Percentiles rank a stretch among this genome's conserved stretches.
These are phyloP conservation scores for Rhodomyrtus psidioides DNA, from an alignment of 441 rosid genomes.

Conservation along the genomic window DNA sequence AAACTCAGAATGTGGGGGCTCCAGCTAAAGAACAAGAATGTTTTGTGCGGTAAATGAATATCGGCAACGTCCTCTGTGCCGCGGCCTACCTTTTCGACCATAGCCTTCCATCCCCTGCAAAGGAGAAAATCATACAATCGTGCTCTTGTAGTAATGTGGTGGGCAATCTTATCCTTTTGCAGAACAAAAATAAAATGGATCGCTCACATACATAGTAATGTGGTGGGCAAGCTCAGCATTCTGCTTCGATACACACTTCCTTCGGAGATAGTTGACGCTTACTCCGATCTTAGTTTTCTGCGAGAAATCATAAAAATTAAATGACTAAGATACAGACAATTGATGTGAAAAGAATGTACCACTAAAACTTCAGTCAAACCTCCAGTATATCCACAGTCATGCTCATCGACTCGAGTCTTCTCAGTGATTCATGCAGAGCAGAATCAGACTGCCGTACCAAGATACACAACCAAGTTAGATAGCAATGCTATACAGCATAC, in stretches of 20 bases:
- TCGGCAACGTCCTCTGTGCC: not conserved
- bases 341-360: not conserved
- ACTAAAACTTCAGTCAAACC: not conserved
- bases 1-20: not conserved
- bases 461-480: not conserved
- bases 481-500: not conserved
- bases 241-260: not conserved
- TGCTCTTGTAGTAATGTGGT: no score
- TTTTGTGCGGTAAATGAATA: not conserved
- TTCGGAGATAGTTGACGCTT: not conserved
- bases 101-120: not conserved
- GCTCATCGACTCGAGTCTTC: not conserved
- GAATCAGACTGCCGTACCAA: not conserved
- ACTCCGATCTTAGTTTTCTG: not conserved
- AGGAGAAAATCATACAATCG: not conserved
- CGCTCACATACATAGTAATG: not conserved
- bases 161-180: not conserved
- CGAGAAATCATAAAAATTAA: not conserved
- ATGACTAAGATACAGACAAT: not conserved
- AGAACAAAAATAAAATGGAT: no score
- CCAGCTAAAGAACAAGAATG: not conserved
- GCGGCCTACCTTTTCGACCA: not conserved
- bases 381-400: not conserved
- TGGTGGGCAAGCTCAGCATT: not conserved
- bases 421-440: not conserved